Conservation (phyloP, 179 eudicot species). For the Spergularia azorica region DNA sequence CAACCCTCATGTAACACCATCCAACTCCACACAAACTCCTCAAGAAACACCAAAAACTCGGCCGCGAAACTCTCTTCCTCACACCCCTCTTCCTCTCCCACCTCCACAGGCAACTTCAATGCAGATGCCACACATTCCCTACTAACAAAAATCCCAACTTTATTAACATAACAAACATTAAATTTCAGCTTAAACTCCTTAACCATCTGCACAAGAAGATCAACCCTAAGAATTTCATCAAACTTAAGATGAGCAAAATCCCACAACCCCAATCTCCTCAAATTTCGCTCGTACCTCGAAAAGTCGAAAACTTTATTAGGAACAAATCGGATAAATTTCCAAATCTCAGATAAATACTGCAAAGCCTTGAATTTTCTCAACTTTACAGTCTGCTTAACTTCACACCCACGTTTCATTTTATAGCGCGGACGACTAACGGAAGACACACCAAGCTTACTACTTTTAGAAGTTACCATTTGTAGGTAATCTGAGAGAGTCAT, state of each 20-base stretch:
- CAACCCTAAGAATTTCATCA: conserved; percentile 51
- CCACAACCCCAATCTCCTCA: conserved; percentile 71
- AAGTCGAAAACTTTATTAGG: conserved; percentile 56
- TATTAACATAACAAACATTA: conserved; percentile 7
- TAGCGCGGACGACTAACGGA: conserved; percentile 41
- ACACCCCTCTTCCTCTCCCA: conserved; percentile 38
- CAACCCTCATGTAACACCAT: conserved; percentile 73
- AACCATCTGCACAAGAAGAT: conserved; percentile 60
- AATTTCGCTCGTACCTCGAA: conserved; percentile 38
- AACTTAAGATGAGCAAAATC: conserved; percentile 69
- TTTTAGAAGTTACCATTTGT: conserved; percentile 17
- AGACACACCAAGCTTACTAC: conserved; percentile 16
- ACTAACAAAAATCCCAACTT: conserved; percentile 26
- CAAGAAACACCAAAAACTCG: conserved; percentile 53
- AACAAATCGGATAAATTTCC: conserved; percentile 61
- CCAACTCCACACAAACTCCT: conserved; percentile 70
- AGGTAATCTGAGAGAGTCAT: conserved; percentile 32
- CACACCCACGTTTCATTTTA: conserved; percentile 25
- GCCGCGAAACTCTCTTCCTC: conserved; percentile 37
- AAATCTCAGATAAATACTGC: conserved; percentile 34
- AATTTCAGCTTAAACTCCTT: conserved; percentile 56
- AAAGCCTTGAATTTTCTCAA: conserved; percentile 51
- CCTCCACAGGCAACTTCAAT: conserved; percentile 42
- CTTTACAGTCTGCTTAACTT: conserved; percentile 30
- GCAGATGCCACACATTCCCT: conserved; percentile 68